phyloP scores from a whole-genome alignment of 2,329 filamentous ascomycete species.

The Apiospora marii region DNA sequence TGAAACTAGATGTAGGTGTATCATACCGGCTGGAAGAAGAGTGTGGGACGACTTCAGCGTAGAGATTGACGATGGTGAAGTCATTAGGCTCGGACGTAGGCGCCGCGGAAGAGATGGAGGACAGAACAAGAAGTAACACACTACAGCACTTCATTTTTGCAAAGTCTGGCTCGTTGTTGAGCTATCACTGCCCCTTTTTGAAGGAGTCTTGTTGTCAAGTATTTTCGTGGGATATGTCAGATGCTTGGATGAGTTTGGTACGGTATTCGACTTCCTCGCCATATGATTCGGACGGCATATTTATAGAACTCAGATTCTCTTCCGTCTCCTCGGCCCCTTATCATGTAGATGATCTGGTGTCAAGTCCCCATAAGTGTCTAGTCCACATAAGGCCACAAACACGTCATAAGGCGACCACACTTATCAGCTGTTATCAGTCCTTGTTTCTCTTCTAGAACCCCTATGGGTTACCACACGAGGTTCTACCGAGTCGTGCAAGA shows the following conservation, averaged over 20 bases:
- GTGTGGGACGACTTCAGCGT: not conserved
- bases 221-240: not conserved
- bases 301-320: not conserved
- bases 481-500: not conserved
- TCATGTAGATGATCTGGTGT: not conserved
- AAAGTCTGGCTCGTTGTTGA: not conserved
- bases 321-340: not conserved
- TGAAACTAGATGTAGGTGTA: not conserved
- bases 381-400: not conserved
- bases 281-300: not conserved
- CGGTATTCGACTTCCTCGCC: too few species aligned
- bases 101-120: not conserved
- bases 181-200: not conserved
- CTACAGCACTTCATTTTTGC: not conserved
- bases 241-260: too few species aligned
- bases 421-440: not conserved
- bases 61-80: slow-evolving; percentile 9
- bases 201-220: not conserved
- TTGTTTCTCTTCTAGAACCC: not conserved
- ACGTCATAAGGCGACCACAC: not conserved
- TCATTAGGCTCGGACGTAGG: not conserved
- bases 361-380: too few species aligned
- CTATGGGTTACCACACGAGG: not conserved
- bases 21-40: not conserved
- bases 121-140: not conserved